phyloP scores from a whole-genome alignment of 495 filamentous ascomycete genomes.

The Daldinia loculata region DNA sequence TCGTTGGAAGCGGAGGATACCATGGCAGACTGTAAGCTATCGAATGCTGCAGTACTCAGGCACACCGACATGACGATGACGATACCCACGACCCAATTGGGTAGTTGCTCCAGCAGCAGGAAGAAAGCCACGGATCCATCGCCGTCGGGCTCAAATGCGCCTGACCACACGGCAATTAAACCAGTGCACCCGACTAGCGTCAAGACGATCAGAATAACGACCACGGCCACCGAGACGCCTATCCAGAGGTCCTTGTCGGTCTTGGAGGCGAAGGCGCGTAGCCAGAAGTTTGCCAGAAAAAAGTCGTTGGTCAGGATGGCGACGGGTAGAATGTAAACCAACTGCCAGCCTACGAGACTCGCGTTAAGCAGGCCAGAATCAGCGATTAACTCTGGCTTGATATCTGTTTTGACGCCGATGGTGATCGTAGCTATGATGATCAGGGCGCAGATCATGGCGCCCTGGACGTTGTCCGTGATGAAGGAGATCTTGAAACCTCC shows the following conservation, averaged over 20 bases:
- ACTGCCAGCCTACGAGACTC: slow-evolving; percentile 75
- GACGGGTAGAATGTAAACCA: slow-evolving; percentile 78
- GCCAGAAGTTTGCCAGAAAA: slow-evolving; percentile 81
- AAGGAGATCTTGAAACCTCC: slow-evolving; percentile 82
- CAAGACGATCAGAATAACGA: slow-evolving; percentile 68
- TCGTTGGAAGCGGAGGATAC: slow-evolving; percentile 78
- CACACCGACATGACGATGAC: slow-evolving; percentile 79
- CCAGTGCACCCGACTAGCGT: slow-evolving; percentile 73
- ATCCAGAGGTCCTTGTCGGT: slow-evolving; percentile 79
- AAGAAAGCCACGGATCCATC: slow-evolving; percentile 77
- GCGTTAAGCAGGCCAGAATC: slow-evolving; percentile 67
- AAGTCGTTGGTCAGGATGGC: slow-evolving; percentile 81
- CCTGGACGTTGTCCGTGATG: slow-evolving; percentile 80
- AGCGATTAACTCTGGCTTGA: slow-evolving; percentile 70
- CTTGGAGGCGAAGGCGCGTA: slow-evolving; percentile 80
- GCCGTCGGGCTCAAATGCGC: slow-evolving; percentile 62
- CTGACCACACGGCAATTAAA: slow-evolving; percentile 77
- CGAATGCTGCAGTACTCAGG: slow-evolving; percentile 76
- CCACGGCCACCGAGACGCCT: slow-evolving; percentile 69
- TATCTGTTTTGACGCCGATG: slow-evolving; percentile 73
- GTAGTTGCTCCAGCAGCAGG: slow-evolving; percentile 71
- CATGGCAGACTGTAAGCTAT: slow-evolving; percentile 79
- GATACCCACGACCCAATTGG: slow-evolving; percentile 77
- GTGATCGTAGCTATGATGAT: slow-evolving; percentile 75
- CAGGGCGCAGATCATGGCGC: slow-evolving; percentile 72